Conservation (phyloP, 306 rosid genomes). For the Lathyrus oleraceus region DNA sequence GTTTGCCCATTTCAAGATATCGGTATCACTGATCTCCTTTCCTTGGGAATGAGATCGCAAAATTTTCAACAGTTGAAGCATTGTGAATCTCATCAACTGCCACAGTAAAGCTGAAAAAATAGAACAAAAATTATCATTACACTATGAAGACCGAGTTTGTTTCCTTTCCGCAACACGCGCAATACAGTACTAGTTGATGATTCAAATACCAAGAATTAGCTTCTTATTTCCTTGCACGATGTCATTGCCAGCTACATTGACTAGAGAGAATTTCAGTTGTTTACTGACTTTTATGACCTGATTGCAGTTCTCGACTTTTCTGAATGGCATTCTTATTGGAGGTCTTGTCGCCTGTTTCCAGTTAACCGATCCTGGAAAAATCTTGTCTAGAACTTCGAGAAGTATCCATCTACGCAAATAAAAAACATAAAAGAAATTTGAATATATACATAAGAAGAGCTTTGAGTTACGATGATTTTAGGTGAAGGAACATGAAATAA, state of each 20-base stretch:
- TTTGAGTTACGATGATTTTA: conserved; percentile 11
- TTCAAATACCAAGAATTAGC: conserved; percentile 81
- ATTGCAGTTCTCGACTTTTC: conserved; percentile 96
- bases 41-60: conserved; percentile 86
- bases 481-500: not conserved
- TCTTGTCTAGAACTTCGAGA: conserved; percentile 86
- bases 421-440: conserved; percentile 17
- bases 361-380: conserved; percentile 79
- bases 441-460: not conserved
- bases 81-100: conserved; percentile 92
- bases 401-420: conserved; percentile 70
- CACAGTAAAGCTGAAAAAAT: conserved; percentile 78
- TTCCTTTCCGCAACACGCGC: not conserved
- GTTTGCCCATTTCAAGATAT: conserved; percentile 86
- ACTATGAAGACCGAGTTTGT: not conserved
- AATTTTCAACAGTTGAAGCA: conserved; percentile 84
- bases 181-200: conserved; percentile 24
- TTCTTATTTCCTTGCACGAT: conserved; percentile 99
- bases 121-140: conserved; percentile 25
- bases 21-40: conserved; percentile 84
- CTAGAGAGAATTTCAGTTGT: conserved; percentile 77
- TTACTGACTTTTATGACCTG: conserved; percentile 76
- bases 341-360: conserved; percentile 97
- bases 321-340: conserved; percentile 95
- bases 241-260: conserved; percentile 90